These are phyloP conservation scores for Infundibulicybe gibba DNA, from an alignment of 768 basidiomycete genomes.

Conservation along the genomic window DNA sequence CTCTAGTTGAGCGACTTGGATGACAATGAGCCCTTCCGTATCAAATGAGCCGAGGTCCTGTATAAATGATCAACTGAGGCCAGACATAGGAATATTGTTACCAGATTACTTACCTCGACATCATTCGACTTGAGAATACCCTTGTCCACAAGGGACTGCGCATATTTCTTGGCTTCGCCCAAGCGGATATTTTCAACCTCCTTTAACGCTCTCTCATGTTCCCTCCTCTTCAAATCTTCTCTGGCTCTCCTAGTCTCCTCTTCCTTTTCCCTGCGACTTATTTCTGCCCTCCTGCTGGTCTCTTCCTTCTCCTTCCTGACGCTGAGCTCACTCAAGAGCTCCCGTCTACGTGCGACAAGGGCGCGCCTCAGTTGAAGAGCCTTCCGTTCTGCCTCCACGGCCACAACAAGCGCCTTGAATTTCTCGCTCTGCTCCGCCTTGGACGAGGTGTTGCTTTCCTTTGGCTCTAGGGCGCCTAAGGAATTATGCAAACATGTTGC, in stretches of 20 bases:
- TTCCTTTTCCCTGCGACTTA: constrained; percentile 60
- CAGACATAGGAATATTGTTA: constrained; percentile 4
- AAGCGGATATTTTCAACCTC: constrained; percentile 77
- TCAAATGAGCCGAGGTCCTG: constrained; percentile 83
- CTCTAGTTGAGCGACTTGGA: constrained; percentile 94
- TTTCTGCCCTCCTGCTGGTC: constrained; percentile 71
- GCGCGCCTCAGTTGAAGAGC: constrained; percentile 75
- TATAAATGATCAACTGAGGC: constrained; percentile 3
- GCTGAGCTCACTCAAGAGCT: constrained; percentile 79
- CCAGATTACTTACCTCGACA: constrained; percentile 50
- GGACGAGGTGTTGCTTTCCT: constrained; percentile 31
- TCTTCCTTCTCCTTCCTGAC: constrained; percentile 90
- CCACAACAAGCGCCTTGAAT: constrained; percentile 55
- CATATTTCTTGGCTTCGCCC: constrained; percentile 88
- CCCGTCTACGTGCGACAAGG: constrained; percentile 79
- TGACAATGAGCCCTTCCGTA: constrained; percentile 80
- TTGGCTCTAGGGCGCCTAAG: constrained; percentile 48
- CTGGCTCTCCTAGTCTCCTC: constrained; percentile 58
- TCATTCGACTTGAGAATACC: constrained; percentile 63
- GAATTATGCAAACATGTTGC: constrained; percentile 72
- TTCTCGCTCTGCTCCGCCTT: constrained; percentile 56
- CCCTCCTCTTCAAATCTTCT: constrained; percentile 62
- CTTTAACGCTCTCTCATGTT: constrained; percentile 59
- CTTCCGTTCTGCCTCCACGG: constrained; percentile 72
- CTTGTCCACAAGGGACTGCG: constrained; percentile 76